Percentiles rank a stretch among this genome's conserved stretches.
These are phyloP conservation scores for Phaseolus lunatus DNA, from an alignment of 306 rosid species.

Conservation along the genomic window DNA sequence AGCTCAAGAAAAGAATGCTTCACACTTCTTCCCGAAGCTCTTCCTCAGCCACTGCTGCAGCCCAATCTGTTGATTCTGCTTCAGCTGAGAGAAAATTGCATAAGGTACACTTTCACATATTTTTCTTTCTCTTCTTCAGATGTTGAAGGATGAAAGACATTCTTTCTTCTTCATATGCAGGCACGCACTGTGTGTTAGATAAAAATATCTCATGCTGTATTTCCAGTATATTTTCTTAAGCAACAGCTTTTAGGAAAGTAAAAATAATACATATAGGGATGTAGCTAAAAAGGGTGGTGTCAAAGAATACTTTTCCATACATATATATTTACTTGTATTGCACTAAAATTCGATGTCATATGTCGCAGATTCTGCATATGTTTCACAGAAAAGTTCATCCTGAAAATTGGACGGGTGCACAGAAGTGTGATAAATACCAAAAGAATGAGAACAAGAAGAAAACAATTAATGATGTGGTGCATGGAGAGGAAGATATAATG, in stretches of 20 bases:
- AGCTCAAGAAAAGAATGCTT: conserved; percentile 69
- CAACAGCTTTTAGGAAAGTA: too few species aligned
- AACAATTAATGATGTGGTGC: conserved; percentile 48
- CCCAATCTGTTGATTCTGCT: conserved; percentile 51
- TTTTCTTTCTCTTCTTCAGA: too few species aligned
- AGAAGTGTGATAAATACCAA: conserved; percentile 53
- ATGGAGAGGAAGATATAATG: conserved; percentile 63
- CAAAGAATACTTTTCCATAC: too few species aligned
- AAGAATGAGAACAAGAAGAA: conserved; percentile 67
- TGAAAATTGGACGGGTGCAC: conserved; percentile 54
- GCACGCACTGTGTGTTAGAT: too few species aligned
- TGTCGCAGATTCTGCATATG: conserved; percentile 82
- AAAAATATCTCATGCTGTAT: too few species aligned
- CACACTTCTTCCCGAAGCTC: conserved; percentile 59
- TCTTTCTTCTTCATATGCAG: too few species aligned
- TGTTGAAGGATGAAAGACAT: too few species aligned
- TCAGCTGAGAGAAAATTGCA: conserved; percentile 76
- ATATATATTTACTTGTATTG: too few species aligned
- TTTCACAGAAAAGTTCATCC: conserved; percentile 91
- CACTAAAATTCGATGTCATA: too few species aligned
- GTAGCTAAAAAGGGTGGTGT: too few species aligned
- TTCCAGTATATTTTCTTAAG: too few species aligned
- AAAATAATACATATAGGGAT: too few species aligned
- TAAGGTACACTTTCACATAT: conserved; percentile 58
- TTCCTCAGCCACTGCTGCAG: conserved; percentile 40